Base-by-base conservation (phyloP, 2,329 filamentous ascomycete genomes). In the Trichoderma sp. region DNA sequence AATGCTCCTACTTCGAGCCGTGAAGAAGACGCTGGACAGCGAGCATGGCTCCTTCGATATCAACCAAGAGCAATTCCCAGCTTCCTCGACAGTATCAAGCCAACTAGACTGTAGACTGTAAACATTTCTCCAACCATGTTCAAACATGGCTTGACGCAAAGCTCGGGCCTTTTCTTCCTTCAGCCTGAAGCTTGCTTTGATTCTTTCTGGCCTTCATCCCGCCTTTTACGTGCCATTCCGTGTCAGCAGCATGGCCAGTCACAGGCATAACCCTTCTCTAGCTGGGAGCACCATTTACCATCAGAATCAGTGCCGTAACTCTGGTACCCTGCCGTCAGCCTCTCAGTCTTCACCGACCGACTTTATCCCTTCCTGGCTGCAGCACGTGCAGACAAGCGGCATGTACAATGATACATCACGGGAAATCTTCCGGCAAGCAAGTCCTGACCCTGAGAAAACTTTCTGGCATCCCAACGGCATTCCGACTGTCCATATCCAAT, bases 401-500 rank as follows among this genome's bases (percentile, higher is more conserved):
- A 3, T 43, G 39, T 15, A 39, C 34, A 15, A 61, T 34, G 53
- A 69, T 47, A 36, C 59, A 5, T 20, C 30, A 15, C 47, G 9
- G 28, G 50, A 61, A 26, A 9, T n/a, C 23, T 13, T 15, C 12
- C 26, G 20, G 15, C 34, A 59, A 32, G 17, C 32, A 65, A 26
- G 26, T 23, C 26, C 59, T 6, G 36, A 17, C 20, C 26, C 58
- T 28, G 13, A 34, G 13, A 47, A 64, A 11, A 7, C 61, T 26
- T 62, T 39, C 5, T 72, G 71, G 71, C 71, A 47, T 43, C 71
- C 71, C 13, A 63, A 72, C 15, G 39, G 43, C 12, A 68, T 72
- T 8, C 62, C 68, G 12, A 17, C 34, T 26, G 32, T 62, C 39
- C 61, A 23, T 9, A 39, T 70, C 20, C 55, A 62, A 30, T 6